Evolutionary conservation across 768 basidiomycete species (phyloP), one percentile per base, ranked within the genome.

Genomic region (Boletus pseudo-olivaceus): DNA sequence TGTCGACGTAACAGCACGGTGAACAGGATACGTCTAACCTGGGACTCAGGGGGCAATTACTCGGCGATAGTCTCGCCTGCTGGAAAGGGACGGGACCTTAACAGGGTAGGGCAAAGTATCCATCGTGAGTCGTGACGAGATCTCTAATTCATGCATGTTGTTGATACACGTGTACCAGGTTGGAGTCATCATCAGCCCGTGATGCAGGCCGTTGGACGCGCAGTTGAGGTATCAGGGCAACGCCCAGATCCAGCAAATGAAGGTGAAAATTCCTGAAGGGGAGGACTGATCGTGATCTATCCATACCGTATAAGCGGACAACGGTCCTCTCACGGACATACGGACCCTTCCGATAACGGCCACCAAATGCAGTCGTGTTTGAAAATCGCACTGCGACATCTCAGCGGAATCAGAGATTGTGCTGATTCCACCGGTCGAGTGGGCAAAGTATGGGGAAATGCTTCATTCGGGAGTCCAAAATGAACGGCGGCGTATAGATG

Each of bases 1-100:
- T 34, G 63, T 54, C 66, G 61, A 67, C 67, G 69, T 70, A 70
- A 67, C 49, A 56, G 20, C 37, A 53, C 51, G 34, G 50, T 47
- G 33, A 40, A 46, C 53, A 49, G 41, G 50, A 48, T 15, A 44
- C 41, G 38, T 30, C 55, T 45, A 47, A 58, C 56, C 44, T 39
- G 53, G 61, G 47, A 57, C 57, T 55, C 57, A 58, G 65, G 65
- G 59, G 55, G 11, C 19, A 47, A 48, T 43, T 48, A 38, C 27
- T 46, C 56, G 63, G 60, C 30, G 54, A 56, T 53, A n/a, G 48
- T 51, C 46, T 53, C 47, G 56, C 59, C 55, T 54, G 58, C 62
- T 57, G 49, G 53, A 33, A 47, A 57, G 60, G 57, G 54, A 57
- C 57, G 30, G 30, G 56, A 38, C 51, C 53, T 51, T 15, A 49